A percentile compares a stretch with the other conserved stretches of the same genome.
These are phyloP conservation scores for Croton setiger DNA, from an alignment of 441 rosid genomes.

Conservation along the genomic window DNA sequence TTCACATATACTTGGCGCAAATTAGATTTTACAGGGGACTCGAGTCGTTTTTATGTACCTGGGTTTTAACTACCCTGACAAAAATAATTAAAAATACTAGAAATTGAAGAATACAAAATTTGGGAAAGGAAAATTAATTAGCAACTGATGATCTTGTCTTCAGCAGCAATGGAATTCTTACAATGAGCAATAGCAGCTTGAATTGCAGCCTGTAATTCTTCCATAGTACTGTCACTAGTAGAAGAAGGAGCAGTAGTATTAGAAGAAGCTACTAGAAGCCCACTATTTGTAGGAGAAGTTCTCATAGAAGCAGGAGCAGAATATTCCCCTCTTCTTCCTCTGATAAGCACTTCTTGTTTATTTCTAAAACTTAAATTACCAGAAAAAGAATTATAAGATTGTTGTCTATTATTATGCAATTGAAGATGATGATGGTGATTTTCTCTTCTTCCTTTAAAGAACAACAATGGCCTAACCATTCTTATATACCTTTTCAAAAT, in stretches of 20 bases:
- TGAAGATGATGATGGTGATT: constrained; percentile 29
- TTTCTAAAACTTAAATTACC: constrained; percentile 38
- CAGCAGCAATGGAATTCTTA: constrained; percentile 78
- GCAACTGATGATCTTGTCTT: constrained; percentile 47
- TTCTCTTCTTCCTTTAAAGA: constrained; percentile 52
- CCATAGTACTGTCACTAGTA: constrained; percentile 78
- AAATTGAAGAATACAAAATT: constrained; percentile 9
- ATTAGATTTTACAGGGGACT: too few species aligned
- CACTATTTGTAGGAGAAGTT: constrained; percentile 86
- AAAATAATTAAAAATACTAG: not conserved
- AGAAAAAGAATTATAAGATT: constrained; percentile 45
- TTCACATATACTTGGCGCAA: too few species aligned
- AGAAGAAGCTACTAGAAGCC: constrained; percentile 55
- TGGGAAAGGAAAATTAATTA: constrained; percentile 10
- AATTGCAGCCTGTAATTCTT: constrained; percentile 94
- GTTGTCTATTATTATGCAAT: constrained; percentile 25
- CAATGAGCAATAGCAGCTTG: constrained; percentile 99
- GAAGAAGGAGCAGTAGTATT: constrained; percentile 49
- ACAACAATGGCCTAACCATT: constrained; percentile 51
- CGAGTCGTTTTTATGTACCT: too few species aligned
- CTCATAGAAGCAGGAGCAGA: constrained; percentile 92
- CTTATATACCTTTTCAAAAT: constrained; percentile 59
- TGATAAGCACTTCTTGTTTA: constrained; percentile 34
- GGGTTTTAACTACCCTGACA: too few species aligned
- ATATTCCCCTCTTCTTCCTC: constrained; percentile 49